Evolutionary conservation across 257 asterid species (phyloP), one percentile per base, ranked within the genome.

Genomic region (Marsdenia floribunda): DNA sequence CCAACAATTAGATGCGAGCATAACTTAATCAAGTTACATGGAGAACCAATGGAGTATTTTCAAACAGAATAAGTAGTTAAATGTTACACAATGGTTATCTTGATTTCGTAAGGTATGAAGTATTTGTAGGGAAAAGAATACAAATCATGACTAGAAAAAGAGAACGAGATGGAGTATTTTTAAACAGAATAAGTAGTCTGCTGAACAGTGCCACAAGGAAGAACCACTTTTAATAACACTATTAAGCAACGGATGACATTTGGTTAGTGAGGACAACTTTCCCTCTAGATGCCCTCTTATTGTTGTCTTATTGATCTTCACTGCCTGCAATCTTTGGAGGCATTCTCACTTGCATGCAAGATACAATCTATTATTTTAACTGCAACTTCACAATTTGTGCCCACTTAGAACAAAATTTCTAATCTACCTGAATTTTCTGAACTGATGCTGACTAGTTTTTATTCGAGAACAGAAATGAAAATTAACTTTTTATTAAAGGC

Each of bases 401-500:
- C 29, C 61, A n/a, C 61, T 55, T 29, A 9, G 22, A 53, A 55
- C 12, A n/a, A 55, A n/a, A 19, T 21, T 55, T 24, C 15, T 58
- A 22, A 22, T 58, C 37, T 22, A 58, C 35, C 33, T 58, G 16
- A 58, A 24, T 10, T 22, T 22, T 58, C 40, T 73, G 26, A 58
- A 55, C 35, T 24, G 26, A n/a, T 2, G 14, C 33, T 15, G 53
- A 38, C 76, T 37, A 42, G 4, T 58, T 35, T 58, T 9, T 50
- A 33, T 59, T 35, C 72, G n/a, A 76, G 59, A 73, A 24, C 54
- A 75, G 73, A 47, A 14, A 26, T 26, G 75, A 42, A 8, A 7
- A 52, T 46, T 67, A 15, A 74, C 37, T 42, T 38, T 63, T 21
- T 1, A 2, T 18, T 5, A 78, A 16, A 67, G 76, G 84, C 98